Evolutionary conservation across 2,329 filamentous ascomycete genomes (phyloP), one percentile per base, ranked within the genome.

Genomic region (Xylariaceae sp.): DNA sequence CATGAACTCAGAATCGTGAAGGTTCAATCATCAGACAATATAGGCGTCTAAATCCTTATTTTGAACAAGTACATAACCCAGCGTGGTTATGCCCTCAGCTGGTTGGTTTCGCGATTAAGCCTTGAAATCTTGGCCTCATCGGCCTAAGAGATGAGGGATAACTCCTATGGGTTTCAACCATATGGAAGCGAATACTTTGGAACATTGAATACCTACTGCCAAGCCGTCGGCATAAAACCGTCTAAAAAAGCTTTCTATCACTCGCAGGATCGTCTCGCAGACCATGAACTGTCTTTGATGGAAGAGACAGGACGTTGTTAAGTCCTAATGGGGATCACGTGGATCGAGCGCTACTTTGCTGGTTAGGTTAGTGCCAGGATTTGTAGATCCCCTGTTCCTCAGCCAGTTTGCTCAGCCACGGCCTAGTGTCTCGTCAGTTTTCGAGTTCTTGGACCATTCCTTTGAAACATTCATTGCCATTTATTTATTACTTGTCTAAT

Each of bases 241-340:
- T 37, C 14, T 37, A 3, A 37, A 37, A 14, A 7, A 7, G n/a
- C 1, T 10, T 18, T 10, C 7, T 18, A 26, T 26, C 4, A 26
- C 23, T 9, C 23, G 4, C 14, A n/a, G 21, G 9, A 18, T 49
- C 2, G 5, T 42, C 12, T 37, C 14, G 32, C 6, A 7, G 20
- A 12, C 6, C 20, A 16, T 45, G 14, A 37, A 37, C 3, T 37
- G 6, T 3, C 9, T 7, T 12, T 3, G 5, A 37, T 12, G 20
- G 7, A n/a, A n/a, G n/a, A 16, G 26, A 4, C 40, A 47, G 19
- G 23, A 18, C 40, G 26, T 12, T 20, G 51, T 61, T 48, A 43
- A 44, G 49, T n/a, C 21, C 18, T 46, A 21, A 45, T 48, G 49
- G 50, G 46, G 44, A 51, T 62, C 54, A 60, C 54, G 59, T 60